Base-by-base conservation (phyloP, 75 land plant species). In the Selaginella moellendorffii region DNA sequence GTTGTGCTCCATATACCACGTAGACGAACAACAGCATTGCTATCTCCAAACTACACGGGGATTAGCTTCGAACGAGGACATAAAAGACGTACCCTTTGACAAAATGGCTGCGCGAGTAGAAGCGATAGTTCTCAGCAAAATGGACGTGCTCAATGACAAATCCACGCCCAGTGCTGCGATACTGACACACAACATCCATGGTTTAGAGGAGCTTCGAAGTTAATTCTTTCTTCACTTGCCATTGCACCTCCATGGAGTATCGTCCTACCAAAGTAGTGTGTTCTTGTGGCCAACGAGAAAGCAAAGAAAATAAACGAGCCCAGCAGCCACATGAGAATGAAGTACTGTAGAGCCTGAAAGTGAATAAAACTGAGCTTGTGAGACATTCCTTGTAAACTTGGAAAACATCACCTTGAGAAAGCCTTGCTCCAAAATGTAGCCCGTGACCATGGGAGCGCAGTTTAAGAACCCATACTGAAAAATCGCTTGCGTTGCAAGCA, bases 231-330 rank as follows among this genome's bases (percentile, higher is more conserved):
- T n/a, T n/a, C 1, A 62, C 53, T 74, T 81, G 76, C 97, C 77
- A 80, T 89, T 27, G 98, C 98, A 73, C 98, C 98, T 36, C 98
- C 98, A 79, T 92, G 98, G 61, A 92, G 83, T 63, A 92, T 79
- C 1, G 96, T 89, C 19, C 98, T 75, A 27, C 98, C 98, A 79
- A 88, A 92, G 65, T 92, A 92, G 67, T 92, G 98, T 22, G 90
- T 92, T 65, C 80, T 76, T 36, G 98, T 92, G 62, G 96, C 98
- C 70, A 92, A 76, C 20, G 98, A 92, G 53, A 92, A 89, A 26
- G 98, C 88, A 67, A 89, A 92, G 26, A 92, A 92, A 20, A 88
- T 90, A 18, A 96, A 85, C 56, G 85, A 79, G 1, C 89, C 73
- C 67, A 88, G 96, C 14, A 93, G 76, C 70, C 85, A 90, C 98